Conservation (phyloP, 305 asterid genomes). For the Fraxinus baroniana region DNA sequence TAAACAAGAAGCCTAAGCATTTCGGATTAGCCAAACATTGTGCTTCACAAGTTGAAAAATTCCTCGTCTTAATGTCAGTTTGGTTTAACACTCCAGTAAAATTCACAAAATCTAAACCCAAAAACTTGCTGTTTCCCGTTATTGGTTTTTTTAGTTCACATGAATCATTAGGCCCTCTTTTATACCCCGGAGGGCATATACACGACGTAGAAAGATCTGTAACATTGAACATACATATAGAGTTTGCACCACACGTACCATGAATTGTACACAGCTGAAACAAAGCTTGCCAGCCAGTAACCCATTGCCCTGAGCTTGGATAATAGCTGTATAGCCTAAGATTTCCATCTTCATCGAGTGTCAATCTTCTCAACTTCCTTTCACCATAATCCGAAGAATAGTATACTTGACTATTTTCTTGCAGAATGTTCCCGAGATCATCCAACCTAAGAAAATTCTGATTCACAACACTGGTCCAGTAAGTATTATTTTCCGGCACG, state of each 20-base stretch:
- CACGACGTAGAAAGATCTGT: conserved; percentile 51
- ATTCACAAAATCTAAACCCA: conserved; percentile 65
- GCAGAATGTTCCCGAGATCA: conserved; percentile 38
- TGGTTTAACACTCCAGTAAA: conserved; percentile 62
- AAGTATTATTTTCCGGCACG: conserved; percentile 33
- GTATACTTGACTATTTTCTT: conserved; percentile 21
- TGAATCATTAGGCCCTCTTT: conserved; percentile 20
- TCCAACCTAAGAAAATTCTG: conserved; percentile 33
- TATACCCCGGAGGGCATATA: conserved; percentile 77
- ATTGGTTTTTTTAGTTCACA: conserved; percentile 47
- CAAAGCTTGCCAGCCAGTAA: conserved; percentile 63
- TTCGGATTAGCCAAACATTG: conserved; percentile 33
- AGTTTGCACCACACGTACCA: conserved; percentile 69
- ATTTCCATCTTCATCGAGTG: conserved; percentile 71
- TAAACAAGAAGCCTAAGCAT: conserved; percentile 68
- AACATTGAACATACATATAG: conserved; percentile 58
- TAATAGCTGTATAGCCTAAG: conserved; percentile 63
- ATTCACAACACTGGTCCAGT: conserved; percentile 37
- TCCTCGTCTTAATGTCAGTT: conserved; percentile 34
- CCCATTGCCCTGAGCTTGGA: conserved; percentile 40
- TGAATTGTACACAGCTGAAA: conserved; percentile 50
- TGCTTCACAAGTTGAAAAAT: conserved; percentile 44
- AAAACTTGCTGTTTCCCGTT: conserved; percentile 40
- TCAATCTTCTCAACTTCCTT: conserved; percentile 51
- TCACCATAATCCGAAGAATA: conserved; percentile 56